Evolutionary conservation across 768 basidiomycete genomes (phyloP).

Genomic region (Suillus variegatus): DNA sequence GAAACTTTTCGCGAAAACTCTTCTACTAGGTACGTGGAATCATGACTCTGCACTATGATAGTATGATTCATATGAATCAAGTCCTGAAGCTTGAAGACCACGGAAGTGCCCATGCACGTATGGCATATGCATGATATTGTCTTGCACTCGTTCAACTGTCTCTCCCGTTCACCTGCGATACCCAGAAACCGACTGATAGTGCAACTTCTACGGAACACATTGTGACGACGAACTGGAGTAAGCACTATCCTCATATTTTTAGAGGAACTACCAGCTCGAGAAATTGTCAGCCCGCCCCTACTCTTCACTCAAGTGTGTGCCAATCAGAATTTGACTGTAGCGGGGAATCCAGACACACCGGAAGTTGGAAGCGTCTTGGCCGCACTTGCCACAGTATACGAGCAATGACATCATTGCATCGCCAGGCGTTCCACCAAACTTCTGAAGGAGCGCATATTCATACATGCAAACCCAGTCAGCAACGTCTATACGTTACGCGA

Average conservation of each 20-base stretch:
- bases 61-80: too few relatives aligned
- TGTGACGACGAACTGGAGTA: background rate
- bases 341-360: background rate
- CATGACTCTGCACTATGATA: too few relatives aligned
- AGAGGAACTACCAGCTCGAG: background rate
- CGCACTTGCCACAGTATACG: background rate
- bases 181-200: background rate
- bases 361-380: background rate
- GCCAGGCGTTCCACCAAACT: background rate
- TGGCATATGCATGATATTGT: background rate
- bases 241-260: background rate
- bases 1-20: too few relatives aligned
- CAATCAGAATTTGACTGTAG: background rate
- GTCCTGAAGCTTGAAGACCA: background rate
- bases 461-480: background rate
- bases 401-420: background rate
- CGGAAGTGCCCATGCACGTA: background rate
- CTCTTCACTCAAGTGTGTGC: background rate
- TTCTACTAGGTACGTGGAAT: too few relatives aligned
- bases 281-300: background rate
- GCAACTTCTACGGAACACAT: background rate
- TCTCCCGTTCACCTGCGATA: background rate
- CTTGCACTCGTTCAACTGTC: background rate
- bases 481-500: background rate
- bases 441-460: background rate